Evolutionary conservation across 768 basidiomycete genomes (phyloP), one percentile per base, ranked within the genome.

Genomic region (Collybia mongolica): DNA sequence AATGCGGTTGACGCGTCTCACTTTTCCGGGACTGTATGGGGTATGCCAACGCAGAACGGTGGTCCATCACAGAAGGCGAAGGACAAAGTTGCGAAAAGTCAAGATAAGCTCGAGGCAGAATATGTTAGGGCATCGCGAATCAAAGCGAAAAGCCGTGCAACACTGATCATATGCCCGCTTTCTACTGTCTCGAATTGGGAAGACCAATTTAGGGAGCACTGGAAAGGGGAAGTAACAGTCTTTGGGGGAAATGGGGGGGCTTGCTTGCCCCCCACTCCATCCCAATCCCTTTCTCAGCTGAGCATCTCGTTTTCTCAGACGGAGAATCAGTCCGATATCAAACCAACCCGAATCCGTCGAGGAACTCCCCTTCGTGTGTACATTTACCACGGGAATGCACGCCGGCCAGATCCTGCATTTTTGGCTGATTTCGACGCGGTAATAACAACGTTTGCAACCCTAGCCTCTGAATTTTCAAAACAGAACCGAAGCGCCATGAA

Each of bases 131-230:
- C 79, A 14, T 85, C 83, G 56, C 82, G 88, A 28, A 86, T 96
- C 61, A 94, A 92, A 67, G 73, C 77, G 29, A 87, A 84, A 57
- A 91, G 88, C 59, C 83, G 93, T 28, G 97, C 89, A 17, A 98
- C 97, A 5, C 72, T 99, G n/a, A 92, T 99, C 60, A 81, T 99
- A 23, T 98, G 97, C 60, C 97, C 97, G 6, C 76, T 99, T 32
- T 94, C 93, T 9, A 99, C 97, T 5, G 93, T 99, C 2, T 84
- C 91, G 42, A 98, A 98, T 62, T 99, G 97, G 97, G 97, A 99
- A 71, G 93, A 96, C 49, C 97, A 99, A 67, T 93, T 99, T 62
- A 83, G 88, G 51, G 97, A 99, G 64, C 97, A 99, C 65, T 98
- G 94, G 94, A 82, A 81, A 55, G 94, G 94, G 6, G 82, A 86